Base-by-base conservation (phyloP, 1,139 yeast genomes). In the Protomyces pachydermus region DNA sequence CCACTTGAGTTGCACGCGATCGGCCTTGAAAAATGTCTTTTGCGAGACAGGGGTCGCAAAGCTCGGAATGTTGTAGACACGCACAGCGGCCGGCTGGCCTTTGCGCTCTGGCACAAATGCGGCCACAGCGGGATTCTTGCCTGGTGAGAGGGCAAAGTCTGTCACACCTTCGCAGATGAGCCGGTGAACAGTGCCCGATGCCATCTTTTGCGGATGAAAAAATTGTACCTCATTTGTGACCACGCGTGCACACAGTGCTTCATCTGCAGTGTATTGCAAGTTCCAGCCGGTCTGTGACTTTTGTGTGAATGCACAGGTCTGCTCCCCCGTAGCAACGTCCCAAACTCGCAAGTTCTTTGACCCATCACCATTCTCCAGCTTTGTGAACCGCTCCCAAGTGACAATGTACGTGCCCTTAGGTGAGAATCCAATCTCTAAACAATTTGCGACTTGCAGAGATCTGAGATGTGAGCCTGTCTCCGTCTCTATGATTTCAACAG, bases 21-120 rank as follows among this genome's bases (percentile, higher is more conserved):
- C 98, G 55, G 98, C 98, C 78, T 91, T 91, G 82, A 93, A 93
- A 72, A 95, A 90, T 66, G 89, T 84, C 75, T 93, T 93, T 68
- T 86, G 84, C 62, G 96, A 87, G 58, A 90, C 86, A 35, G 97
- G 93, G 70, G 86, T 89, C 66, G 81, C 79, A 73, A 91, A 87
- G 72, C 84, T 83, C 38, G 81, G 81, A 71, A 86, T 80, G 75
- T 88, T 83, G 81, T 87, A 95, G 68, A 95, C 88, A 68, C 87
- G 83, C 61, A 93, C 93, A 69, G 81, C 83, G 12, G 97, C 97
- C 2, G 98, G 98, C 73, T 87, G 86, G 66, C 91, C 91, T 64
- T 82, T 79, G 70, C 84, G 82, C 72, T 91, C 97, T 8, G 97
- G 96, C 45, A 88, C 83, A 73, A 93, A 95, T 39, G 93, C 85